Percentiles rank a stretch among this genome's conserved stretches.
These are phyloP conservation scores for Lignosus rhinocerotis DNA, from an alignment of 1,284 basidiomycete species.

Conservation along the genomic window DNA sequence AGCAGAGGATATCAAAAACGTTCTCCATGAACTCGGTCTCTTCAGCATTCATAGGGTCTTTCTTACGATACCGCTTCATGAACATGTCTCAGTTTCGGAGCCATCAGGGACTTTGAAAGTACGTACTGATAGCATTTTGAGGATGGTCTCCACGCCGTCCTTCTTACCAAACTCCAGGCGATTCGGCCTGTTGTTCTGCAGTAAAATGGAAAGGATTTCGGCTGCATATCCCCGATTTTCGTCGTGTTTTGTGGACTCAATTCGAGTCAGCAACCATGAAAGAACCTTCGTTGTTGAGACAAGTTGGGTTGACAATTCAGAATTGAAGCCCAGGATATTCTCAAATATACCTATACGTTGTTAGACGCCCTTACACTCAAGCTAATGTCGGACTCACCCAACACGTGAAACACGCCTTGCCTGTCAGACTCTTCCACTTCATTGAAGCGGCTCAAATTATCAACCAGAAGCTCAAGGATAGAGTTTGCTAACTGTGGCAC, in stretches of 20 bases:
- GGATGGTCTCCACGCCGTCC: slow-evolving; percentile 78
- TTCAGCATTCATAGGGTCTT: slow-evolving; percentile 82
- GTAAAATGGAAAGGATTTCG: slow-evolving; percentile 85
- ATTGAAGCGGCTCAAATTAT: slow-evolving; percentile 84
- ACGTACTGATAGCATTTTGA: slow-evolving; percentile 83
- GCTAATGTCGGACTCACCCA: slow-evolving; percentile 50
- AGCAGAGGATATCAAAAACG: slow-evolving; percentile 87
- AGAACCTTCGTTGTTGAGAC: slow-evolving; percentile 76
- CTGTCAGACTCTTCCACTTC: slow-evolving; percentile 85
- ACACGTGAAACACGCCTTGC: slow-evolving; percentile 89
- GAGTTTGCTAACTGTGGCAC: slow-evolving; percentile 72
- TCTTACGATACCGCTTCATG: slow-evolving; percentile 80
- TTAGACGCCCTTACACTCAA: neutral
- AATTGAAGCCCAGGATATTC: slow-evolving; percentile 86
- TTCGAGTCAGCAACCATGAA: slow-evolving; percentile 80
- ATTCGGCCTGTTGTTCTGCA: slow-evolving; percentile 74
- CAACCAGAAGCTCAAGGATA: slow-evolving; percentile 85
- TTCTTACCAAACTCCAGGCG: slow-evolving; percentile 63
- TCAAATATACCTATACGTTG: slow-evolving; percentile 77
- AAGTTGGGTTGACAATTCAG: slow-evolving; percentile 69
- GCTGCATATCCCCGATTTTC: slow-evolving; percentile 88
- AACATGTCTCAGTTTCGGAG: neutral
- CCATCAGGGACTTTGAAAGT: slow-evolving; percentile 1
- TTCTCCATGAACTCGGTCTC: slow-evolving; percentile 99
- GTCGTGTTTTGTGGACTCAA: slow-evolving; percentile 72